phyloP scores from a whole-genome alignment of 768 basidiomycete species.

The Suillus sp. region DNA sequence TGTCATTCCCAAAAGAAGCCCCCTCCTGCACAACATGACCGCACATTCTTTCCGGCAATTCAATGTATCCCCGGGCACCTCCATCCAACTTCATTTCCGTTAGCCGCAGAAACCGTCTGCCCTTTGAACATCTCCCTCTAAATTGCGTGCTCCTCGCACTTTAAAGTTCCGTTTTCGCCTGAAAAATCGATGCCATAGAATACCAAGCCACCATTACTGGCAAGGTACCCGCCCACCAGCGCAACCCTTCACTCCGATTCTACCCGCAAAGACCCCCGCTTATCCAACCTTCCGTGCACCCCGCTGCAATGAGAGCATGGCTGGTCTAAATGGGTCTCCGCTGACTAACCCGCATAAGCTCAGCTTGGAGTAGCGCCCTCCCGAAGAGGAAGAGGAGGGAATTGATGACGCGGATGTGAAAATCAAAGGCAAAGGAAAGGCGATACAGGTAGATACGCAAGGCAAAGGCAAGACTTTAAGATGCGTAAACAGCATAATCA shows the following conservation, averaged over 20 bases:
- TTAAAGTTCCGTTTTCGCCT: constrained; percentile 41
- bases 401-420: constrained; percentile 25
- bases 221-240: constrained; percentile 52
- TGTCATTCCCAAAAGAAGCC: constrained; percentile 54
- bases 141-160: constrained; percentile 53
- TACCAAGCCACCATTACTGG: constrained; percentile 24
- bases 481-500: constrained; percentile 62
- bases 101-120: constrained; percentile 38
- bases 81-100: constrained; percentile 36
- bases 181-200: constrained; percentile 21
- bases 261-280: constrained; percentile 41
- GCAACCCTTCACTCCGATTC: constrained; percentile 72
- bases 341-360: constrained; percentile 77
- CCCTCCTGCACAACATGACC: constrained; percentile 49
- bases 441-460: constrained; percentile 21
- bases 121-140: constrained; percentile 27
- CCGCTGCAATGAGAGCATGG: constrained; percentile 73
- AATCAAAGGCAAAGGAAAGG: constrained; percentile 29
- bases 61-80: constrained; percentile 1
- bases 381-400: constrained; percentile 37
- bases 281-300: constrained; percentile 61
- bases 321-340: constrained; percentile 83
- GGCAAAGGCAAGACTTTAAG: constrained; percentile 20
- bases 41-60: constrained; percentile 34
- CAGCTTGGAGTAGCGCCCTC: constrained; percentile 60